phyloP scores from a whole-genome alignment of 371 early-diverging fungal species.

The Conidiobolus incongruus region DNA sequence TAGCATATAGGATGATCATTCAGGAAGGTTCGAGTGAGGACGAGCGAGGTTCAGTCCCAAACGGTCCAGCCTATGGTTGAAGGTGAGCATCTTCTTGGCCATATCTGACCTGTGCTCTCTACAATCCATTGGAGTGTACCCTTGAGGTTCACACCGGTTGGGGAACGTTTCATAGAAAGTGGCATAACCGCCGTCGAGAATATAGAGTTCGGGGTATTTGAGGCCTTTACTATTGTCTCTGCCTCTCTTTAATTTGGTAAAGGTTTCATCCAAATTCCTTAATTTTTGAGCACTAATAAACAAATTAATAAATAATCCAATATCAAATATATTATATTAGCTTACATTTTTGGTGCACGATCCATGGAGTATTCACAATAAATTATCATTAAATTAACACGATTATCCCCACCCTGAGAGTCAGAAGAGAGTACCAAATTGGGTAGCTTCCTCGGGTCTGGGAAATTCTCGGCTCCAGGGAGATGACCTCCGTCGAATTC shows the following conservation, averaged over 20 bases:
- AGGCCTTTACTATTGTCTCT: constrained; percentile 45
- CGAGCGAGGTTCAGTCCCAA: too few relatives aligned
- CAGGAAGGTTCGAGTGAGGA: too few relatives aligned
- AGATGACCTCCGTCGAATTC: constrained; percentile 84
- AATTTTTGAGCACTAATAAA: constrained; percentile 35
- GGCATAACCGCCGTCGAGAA: constrained; percentile 77
- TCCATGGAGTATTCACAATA: constrained; percentile 81
- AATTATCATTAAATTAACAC: constrained; percentile 34
- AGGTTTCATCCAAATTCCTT: constrained; percentile 43
- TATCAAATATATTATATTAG: constrained; percentile 1
- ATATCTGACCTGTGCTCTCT: constrained; percentile 11
- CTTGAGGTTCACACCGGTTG: constrained; percentile 31
- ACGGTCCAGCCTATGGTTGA: too few relatives aligned
- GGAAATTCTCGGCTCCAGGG: constrained; percentile 38
- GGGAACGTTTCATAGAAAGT: constrained; percentile 28
- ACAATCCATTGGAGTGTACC: constrained; percentile 45
- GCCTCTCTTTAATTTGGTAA: constrained; percentile 16
- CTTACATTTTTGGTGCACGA: constrained; percentile 56
- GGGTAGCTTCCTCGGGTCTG: constrained; percentile 17
- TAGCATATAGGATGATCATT: too few relatives aligned
- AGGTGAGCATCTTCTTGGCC: too few relatives aligned
- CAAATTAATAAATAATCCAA: background rate
- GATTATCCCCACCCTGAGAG: constrained; percentile 8
- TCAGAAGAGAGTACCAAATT: constrained; percentile 12
- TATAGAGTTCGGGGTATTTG: constrained; percentile 67